Base-by-base conservation (phyloP, 176 grass and related monocot species). In the Juncus effusus region DNA sequence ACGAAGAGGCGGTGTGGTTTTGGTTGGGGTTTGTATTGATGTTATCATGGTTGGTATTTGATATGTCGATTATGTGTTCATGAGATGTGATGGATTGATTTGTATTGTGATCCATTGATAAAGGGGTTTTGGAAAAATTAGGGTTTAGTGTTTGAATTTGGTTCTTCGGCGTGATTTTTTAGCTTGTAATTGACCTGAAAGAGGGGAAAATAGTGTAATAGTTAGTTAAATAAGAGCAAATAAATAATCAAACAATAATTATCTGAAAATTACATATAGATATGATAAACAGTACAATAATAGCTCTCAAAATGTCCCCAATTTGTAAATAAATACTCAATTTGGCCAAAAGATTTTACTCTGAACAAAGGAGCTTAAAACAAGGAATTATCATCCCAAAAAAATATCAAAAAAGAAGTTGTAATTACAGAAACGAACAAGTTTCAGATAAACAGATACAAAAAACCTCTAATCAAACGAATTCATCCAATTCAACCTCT, bases 61-160 rank as follows among this genome's bases (percentile, higher is more conserved):
- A 79, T 81, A 96, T 88, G 74, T 88, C 77, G 54, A 96, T 90
- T 62, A 75, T 80, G 79, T 90, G 84, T 37, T 91, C 84, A 54
- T 16, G 68, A 3, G 51, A 62, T 77, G 63, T 73, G 64, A 47
- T 62, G 14, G 4, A 42, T 44, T 2, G 69, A 63, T 83, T 85
- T 80, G 55, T 75, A 70, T 42, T 12, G 39, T 59, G 65, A 51
- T 76, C 87, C 91, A 96, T 96, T 64, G 76, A 41, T 36, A 76
- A 69, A 74, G 73, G 64, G 61, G 14, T 28, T 41, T 38, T 61
- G 19, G 54, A 7, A 74, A 59, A 36, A 72, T 58, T 42, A 68
- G 16, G 28, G 15, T 36, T 72, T 44, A 38, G 13, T 6, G 36
- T 51, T 51, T 14, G 51, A 38, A 28, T 58, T 4, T 56, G 51